A percentile compares a stretch with the other conserved stretches of the same genome.
Evolutionary conservation across 306 rosid species (phyloP).

Genomic region (Trifolium repens): DNA sequence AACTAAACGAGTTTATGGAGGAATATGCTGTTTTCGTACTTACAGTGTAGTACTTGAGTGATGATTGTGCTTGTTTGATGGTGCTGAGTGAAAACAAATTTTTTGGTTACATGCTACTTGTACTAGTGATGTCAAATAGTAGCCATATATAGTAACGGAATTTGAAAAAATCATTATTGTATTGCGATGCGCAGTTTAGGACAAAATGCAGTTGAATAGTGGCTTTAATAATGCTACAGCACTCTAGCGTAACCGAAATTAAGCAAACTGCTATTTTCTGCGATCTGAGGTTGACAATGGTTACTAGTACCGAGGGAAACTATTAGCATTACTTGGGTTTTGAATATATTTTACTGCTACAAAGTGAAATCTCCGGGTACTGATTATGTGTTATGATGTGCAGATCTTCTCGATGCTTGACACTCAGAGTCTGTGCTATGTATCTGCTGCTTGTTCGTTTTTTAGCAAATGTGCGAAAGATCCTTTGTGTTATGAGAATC

Average conservation of each 20-base stretch:
- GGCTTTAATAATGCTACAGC: background rate
- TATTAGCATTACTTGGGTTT: background rate
- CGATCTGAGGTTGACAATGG: background rate
- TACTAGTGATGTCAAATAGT: background rate
- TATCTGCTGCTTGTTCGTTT: constrained; percentile 84
- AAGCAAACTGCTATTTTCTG: background rate
- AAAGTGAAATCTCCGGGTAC: constrained; percentile 31
- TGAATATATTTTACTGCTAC: constrained; percentile 8
- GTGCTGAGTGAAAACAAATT: background rate
- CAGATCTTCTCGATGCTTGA: constrained; percentile 96
- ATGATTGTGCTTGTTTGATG: background rate
- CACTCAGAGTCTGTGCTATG: constrained; percentile 86
- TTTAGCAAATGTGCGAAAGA: constrained; percentile 93
- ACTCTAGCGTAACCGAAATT: background rate
- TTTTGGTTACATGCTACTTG: background rate
- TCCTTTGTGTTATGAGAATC: constrained; percentile 81
- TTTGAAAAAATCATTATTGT: background rate
- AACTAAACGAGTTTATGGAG: background rate
- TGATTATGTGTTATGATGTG: constrained; percentile 39
- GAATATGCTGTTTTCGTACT: constrained; percentile 1
- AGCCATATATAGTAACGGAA: background rate
- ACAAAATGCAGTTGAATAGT: background rate
- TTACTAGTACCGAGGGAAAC: background rate
- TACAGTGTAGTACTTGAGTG: background rate
- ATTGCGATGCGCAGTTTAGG: background rate